Evolutionary conservation across 345 rosid species (phyloP), one percentile per base, ranked within the genome.

Genomic region (Hirschfeldia incana): DNA sequence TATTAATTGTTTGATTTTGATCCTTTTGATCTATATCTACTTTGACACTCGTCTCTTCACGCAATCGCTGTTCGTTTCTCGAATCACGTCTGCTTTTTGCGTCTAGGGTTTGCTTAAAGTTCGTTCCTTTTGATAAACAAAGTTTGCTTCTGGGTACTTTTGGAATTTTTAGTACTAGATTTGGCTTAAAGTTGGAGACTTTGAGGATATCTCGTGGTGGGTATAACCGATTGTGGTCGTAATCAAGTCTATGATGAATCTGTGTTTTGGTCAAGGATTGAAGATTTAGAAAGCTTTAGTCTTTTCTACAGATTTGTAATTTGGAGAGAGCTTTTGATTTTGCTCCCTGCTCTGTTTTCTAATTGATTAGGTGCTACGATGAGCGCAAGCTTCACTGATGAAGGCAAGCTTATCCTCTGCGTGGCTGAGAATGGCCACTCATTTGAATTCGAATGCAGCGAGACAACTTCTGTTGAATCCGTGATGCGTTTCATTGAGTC

Each of bases 361-460:
- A 70, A 65, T 80, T 57, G 59, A 58, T 80, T 64, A 5, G 76
- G 65, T 69, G 57, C 17, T 73, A 87, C 70, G 83, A 96, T 96
- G 99, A 92, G 91, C 85, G 88, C 85, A 44, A 84, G 89, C 83
- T 81, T 87, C 44, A 81, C 84, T 2, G 89, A 80, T 61, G 86
- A 67, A 44, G 94, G 88, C 77, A 96, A 86, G 86, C 97, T 96
- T 76, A 78, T 87, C 73, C 91, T 96, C 72, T 91, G 90, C 76
- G 80, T 93, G 80, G 93, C 99, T 27, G 98, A 95, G 80, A 88
- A 93, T 78, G 99, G 99, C 26, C 94, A 76, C 73, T 89, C 97
- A 1, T 87, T 85, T 79, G 89, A 81, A 76, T 86, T 93, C 29
- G 86, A 87, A 13, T 93, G 97, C 82, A 73, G 82, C 76, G 94